Conservation (phyloP, 2,329 filamentous ascomycete species). For the Hortaea werneckii region DNA sequence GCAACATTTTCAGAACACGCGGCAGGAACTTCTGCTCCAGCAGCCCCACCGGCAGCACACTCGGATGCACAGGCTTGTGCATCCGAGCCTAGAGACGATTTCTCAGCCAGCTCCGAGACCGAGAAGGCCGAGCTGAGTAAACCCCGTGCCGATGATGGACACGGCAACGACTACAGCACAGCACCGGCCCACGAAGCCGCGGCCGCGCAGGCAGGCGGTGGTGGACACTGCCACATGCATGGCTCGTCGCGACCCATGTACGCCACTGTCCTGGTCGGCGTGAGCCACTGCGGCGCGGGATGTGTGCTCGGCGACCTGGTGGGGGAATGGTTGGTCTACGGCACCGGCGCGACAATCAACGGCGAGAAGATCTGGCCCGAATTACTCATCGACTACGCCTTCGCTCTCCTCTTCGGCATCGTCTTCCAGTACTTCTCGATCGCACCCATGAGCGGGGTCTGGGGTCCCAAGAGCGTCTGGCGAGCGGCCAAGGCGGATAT, state of each 20-base stretch:
- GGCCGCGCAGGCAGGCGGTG: too few relatives aligned
- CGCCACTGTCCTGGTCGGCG: slow-evolving; percentile 19
- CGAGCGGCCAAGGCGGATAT: not conserved
- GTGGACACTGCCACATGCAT: slow-evolving; percentile 5
- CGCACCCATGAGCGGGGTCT: slow-evolving; percentile 22
- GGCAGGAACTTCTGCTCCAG: not conserved
- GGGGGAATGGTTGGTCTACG: slow-evolving; percentile 26
- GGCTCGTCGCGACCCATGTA: slow-evolving; percentile 10
- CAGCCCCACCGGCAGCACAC: not conserved
- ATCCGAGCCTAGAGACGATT: not conserved
- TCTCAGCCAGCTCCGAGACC: not conserved
- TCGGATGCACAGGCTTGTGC: not conserved
- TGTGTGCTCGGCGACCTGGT: slow-evolving; percentile 26
- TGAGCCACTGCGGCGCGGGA: slow-evolving; percentile 25
- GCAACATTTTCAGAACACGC: too few relatives aligned
- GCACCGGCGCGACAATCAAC: slow-evolving; percentile 15
- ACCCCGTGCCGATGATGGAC: too few relatives aligned
- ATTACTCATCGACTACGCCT: slow-evolving; percentile 12
- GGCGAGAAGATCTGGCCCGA: slow-evolving; percentile 13
- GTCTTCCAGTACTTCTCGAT: slow-evolving; percentile 26
- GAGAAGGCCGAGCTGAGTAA: not conserved
- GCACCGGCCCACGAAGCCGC: too few relatives aligned
- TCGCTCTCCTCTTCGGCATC: slow-evolving; percentile 22
- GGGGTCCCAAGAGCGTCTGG: not conserved
- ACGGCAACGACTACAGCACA: too few relatives aligned